Percentiles rank a stretch among this genome's conserved stretches.
Conservation (phyloP, 2,329 filamentous ascomycete species). For the Fonsecaea nubica region DNA sequence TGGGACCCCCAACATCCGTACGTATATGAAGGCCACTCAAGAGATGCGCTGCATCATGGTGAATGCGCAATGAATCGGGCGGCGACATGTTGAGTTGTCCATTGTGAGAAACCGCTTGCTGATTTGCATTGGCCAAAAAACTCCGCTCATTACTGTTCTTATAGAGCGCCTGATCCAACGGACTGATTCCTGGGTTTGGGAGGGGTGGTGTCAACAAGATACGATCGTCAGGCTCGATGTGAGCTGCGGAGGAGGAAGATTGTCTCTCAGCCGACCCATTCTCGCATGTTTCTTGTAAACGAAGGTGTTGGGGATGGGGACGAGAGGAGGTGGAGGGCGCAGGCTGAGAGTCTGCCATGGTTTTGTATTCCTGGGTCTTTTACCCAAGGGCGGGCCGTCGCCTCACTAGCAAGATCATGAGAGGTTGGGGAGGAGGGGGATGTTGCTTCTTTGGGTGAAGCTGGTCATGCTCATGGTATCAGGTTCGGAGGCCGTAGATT, state of each 20-base stretch:
- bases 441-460: not conserved
- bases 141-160: conserved; percentile 21
- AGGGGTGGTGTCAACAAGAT: conserved; percentile 34
- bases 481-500: conserved; percentile 8
- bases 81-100: conserved; percentile 23
- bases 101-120: conserved; percentile 35
- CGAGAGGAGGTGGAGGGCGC: conserved; percentile 23
- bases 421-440: conserved; percentile 5
- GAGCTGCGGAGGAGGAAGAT: conserved; percentile 11
- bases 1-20: conserved; percentile 34
- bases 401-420: conserved; percentile 32
- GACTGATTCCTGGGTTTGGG: conserved; percentile 26
- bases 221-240: conserved; percentile 26
- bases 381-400: conserved; percentile 12
- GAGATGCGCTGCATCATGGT: conserved; percentile 33
- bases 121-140: conserved; percentile 33
- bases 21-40: conserved; percentile 38
- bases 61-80: conserved; percentile 8
- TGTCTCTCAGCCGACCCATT: conserved; percentile 15
- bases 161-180: conserved; percentile 26
- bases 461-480: not conserved
- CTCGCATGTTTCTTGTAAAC: conserved; percentile 9
- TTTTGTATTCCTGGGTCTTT: conserved; percentile 17
- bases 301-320: not conserved
- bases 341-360: conserved; percentile 27